Percentiles rank a stretch among this genome's conserved stretches.
These are phyloP conservation scores for Backusella mclennaniae DNA, from an alignment of 192 early-diverging fungal species.

Conservation along the genomic window DNA sequence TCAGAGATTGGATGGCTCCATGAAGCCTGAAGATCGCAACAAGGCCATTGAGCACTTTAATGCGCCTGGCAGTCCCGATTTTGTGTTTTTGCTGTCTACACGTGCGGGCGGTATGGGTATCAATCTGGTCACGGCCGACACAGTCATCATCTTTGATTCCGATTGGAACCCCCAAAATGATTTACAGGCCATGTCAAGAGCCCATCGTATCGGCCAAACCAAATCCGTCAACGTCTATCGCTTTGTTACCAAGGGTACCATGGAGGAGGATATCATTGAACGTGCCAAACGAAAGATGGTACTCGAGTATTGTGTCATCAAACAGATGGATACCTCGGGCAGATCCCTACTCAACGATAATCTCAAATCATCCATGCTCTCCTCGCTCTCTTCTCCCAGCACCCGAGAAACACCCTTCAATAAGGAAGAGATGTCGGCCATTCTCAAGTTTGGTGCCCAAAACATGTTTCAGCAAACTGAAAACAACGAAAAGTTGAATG, in stretches of 20 bases:
- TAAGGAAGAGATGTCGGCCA: constrained; percentile 88
- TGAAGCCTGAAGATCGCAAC: constrained; percentile 87
- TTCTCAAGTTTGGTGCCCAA: constrained; percentile 98
- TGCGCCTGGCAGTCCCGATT: constrained; percentile 88
- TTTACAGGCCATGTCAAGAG: constrained; percentile 96
- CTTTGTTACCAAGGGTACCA: constrained; percentile 94
- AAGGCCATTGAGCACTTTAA: constrained; percentile 98
- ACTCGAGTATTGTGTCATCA: constrained; percentile 98
- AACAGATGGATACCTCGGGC: constrained; percentile 72
- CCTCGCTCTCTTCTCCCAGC: constrained; percentile 35
- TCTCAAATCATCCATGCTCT: not conserved
- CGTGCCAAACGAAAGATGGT: constrained; percentile 99
- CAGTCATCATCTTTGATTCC: constrained; percentile 94
- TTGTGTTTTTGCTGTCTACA: constrained; percentile 96
- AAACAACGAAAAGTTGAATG: constrained; percentile 74
- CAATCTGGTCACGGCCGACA: constrained; percentile 96
- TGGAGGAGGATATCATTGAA: constrained; percentile 98
- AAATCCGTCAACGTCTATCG: constrained; percentile 97
- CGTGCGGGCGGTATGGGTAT: constrained; percentile 96
- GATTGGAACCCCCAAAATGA: constrained; percentile 98
- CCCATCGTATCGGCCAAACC: constrained; percentile 98
- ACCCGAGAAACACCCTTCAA: constrained; percentile 54
- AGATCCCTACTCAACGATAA: constrained; percentile 26
- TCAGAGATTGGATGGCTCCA: constrained; percentile 94
- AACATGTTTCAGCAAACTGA: constrained; percentile 89